phyloP scores from a whole-genome alignment of 352 stramenopile genomes.

The Globisporangium nodosum region DNA sequence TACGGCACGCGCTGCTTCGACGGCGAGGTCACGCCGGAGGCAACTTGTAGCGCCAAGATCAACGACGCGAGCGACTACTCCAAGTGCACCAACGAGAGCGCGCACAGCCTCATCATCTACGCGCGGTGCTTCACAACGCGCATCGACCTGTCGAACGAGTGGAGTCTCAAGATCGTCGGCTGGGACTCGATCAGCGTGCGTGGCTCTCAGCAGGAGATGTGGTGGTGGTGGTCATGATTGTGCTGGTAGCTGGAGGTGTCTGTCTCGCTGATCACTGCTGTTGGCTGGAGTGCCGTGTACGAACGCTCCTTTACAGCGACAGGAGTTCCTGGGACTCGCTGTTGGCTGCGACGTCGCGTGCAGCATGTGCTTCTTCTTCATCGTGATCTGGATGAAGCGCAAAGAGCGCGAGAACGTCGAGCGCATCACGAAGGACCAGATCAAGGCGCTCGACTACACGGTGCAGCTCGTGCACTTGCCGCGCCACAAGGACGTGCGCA shows the following conservation, averaged over 20 bases:
- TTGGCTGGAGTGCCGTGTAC: neutral
- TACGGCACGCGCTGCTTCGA: conserved; percentile 36
- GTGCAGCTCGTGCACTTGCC: conserved; percentile 71
- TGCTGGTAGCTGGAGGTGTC: neutral
- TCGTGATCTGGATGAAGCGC: conserved; percentile 64
- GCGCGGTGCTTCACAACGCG: conserved; percentile 71
- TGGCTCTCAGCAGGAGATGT: neutral
- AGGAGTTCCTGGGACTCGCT: conserved; percentile 60
- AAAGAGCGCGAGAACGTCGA: conserved; percentile 65
- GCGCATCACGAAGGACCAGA: conserved; percentile 51
- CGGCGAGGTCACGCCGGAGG: conserved; percentile 22
- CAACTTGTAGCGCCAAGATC: conserved; percentile 35
- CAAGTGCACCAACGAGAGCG: conserved; percentile 21
- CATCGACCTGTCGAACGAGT: conserved; percentile 66
- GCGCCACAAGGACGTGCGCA: conserved; percentile 44
- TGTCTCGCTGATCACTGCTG: neutral
- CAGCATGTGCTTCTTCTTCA: conserved; percentile 56
- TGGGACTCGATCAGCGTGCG: conserved; percentile 75
- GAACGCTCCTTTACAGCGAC: conserved; percentile 26
- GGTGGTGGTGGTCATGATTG: neutral
- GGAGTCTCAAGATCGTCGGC: conserved; percentile 72
- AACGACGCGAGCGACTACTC: conserved; percentile 58
- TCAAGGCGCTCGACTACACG: conserved; percentile 74
- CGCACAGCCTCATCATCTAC: conserved; percentile 60
- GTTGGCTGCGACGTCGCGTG: conserved; percentile 68